Evolutionary conservation across 2,329 filamentous ascomycete genomes (phyloP), one percentile per base, ranked within the genome.

Genomic region (Colletotrichum camelliae): DNA sequence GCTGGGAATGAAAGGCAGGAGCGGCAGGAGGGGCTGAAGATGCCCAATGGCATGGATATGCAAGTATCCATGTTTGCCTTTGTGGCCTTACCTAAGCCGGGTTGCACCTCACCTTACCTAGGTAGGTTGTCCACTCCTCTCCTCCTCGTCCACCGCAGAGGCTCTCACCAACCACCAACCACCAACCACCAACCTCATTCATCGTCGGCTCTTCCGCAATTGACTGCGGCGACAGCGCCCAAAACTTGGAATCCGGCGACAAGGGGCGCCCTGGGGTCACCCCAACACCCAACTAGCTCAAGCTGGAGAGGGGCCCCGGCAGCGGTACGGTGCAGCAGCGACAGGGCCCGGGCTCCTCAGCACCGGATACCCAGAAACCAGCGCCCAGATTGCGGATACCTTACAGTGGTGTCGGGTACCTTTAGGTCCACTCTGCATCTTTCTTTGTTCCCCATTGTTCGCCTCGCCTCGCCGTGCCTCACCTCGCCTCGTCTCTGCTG

Each of bases 331-430:
- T 72, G 67, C 67, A 71, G 72, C n/a, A n/a, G 43, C 37, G 52
- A 60, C 72, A 60, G 61, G 60, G 67, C 57, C n/a, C 43, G 66
- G 61, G 72, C 21, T 65, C 67, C 35, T 57, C 72, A 65, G 72
- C 67, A 48, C 67, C 72, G 67, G 67, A 74, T 74, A 70, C 72
- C 72, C 72, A 75, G 72, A 67, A 75, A 67, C 39, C 72, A 72
- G 31, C 65, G 68, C 69, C 69, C 62, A 72, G 48, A 62, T 62
- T 72, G 69, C 68, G 61, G 72, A 74, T 35, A 52, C 64, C 37
- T 39, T 39, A 52, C 29, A 37, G 29, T 7, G 29, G 29, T 61
- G 9, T 9, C 21, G n/a, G n/a, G 33, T 48, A 16, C 52, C 31
- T 66, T 72, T 18, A 48, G 43, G 43, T 48, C 43, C 43, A 48